phyloP scores from a whole-genome alignment of 768 basidiomycete species.

The Kwoniella heveanensis region DNA sequence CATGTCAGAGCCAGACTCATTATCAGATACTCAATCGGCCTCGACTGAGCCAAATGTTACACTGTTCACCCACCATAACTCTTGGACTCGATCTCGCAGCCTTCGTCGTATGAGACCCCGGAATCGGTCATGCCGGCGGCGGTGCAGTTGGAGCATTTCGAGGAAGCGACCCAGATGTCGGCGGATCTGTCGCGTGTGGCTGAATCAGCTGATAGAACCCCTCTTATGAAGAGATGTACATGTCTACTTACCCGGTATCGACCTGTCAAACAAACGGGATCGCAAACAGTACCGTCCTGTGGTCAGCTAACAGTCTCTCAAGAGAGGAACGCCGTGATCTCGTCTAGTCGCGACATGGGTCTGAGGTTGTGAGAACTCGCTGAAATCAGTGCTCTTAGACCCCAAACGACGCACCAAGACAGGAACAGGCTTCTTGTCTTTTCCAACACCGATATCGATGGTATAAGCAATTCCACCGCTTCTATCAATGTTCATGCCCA shows the following conservation, averaged over 20 bases:
- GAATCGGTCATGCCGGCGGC: constrained; percentile 1
- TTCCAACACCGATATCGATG: constrained; percentile 6
- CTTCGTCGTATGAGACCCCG: background rate
- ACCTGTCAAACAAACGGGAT: background rate
- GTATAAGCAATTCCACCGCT: constrained; percentile 14
- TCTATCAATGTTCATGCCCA: constrained; percentile 5
- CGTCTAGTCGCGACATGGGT: too few relatives aligned
- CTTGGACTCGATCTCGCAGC: constrained; percentile 4
- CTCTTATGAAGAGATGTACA: too few relatives aligned
- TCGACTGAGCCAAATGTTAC: too few relatives aligned
- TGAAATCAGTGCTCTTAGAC: too few relatives aligned
- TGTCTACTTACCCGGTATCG: constrained; percentile 22
- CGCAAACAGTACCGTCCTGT: background rate
- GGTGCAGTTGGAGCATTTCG: constrained; percentile 6
- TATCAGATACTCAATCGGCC: too few relatives aligned
- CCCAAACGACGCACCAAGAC: constrained; percentile 18
- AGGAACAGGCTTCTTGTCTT: constrained; percentile 3
- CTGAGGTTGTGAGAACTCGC: too few relatives aligned
- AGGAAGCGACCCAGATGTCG: constrained; percentile 14
- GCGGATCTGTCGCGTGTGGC: too few relatives aligned
- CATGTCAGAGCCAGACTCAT: too few relatives aligned
- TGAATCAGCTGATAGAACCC: too few relatives aligned
- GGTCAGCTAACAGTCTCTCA: too few relatives aligned
- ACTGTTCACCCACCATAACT: constrained; percentile 14
- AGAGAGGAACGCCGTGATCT: too few relatives aligned